Evolutionary conservation across 768 basidiomycete species (phyloP), one percentile per base, ranked within the genome.

Genomic region (Grammothele lineata): DNA sequence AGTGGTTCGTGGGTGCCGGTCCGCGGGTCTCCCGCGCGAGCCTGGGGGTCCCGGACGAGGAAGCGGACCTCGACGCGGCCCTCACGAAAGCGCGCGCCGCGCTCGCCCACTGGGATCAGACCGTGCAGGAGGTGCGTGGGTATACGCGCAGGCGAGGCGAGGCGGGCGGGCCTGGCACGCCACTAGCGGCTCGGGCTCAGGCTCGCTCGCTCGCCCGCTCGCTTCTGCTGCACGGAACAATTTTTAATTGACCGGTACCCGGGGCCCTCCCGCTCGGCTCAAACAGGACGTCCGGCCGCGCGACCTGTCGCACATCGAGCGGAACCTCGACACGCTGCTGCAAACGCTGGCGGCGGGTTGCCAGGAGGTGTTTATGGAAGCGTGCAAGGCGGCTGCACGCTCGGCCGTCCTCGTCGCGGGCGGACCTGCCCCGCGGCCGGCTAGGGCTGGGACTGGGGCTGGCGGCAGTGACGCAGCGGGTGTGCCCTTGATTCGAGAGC

Each of bases 1-100:
- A 73, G 54, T 92, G 88, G 86, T 92, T 92, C 63, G 73, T 73
- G 62, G 87, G 85, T 17, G 76, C 79, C 41, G 62, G 72, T 23
- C 80, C 82, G 19, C 62, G 62, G 37, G 80, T 83, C 60, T 66
- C 68, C 14, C 66, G 73, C 21, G 62, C 61, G 51, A 76, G 80
- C 56, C 57, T 82, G 33, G 78, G 77, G 43, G 63, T 77, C 43
- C 67, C 73, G 36, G 61, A 60, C 17, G 63, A 62, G 23, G 54
- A 37, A 19, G 36, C 41, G 47, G 46, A 54, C 51, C 35, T 48
- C 43, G 47, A 43, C 36, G 17, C 33, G 37, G 47, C 43, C 21
- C 34, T 50, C 30, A 25, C 25, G 19, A 51, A 51, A 34, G 48
- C 45, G 32, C 47, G 50, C 21, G 40, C 42, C 26, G 47, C 52